A percentile compares a stretch with the other conserved stretches of the same genome.
These are phyloP conservation scores for Alternaria postmessia DNA, from an alignment of 2,329 filamentous ascomycete genomes.

Conservation along the genomic window DNA sequence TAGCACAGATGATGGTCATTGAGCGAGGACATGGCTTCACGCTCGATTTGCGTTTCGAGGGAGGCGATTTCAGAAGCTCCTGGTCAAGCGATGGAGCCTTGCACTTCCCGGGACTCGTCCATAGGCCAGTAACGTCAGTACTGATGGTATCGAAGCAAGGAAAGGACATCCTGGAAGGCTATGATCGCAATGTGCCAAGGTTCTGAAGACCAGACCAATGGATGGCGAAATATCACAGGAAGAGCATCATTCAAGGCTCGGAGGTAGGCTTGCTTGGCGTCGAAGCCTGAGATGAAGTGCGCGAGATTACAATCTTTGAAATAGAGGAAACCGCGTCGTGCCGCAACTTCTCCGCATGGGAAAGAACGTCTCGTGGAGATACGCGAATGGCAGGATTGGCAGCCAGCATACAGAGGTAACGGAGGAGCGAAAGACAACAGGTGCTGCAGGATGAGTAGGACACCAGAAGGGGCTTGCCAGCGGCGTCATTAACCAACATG, in stretches of 20 bases:
- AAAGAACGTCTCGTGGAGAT: background rate
- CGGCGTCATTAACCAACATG: background rate
- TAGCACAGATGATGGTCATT: constrained; percentile 15
- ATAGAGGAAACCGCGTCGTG: background rate
- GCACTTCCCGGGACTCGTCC: constrained; percentile 12
- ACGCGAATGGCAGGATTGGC: no score
- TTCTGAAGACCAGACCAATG: background rate
- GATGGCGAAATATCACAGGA: background rate
- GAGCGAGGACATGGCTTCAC: constrained; percentile 19
- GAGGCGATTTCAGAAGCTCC: background rate
- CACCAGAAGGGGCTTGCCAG: background rate
- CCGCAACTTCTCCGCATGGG: background rate
- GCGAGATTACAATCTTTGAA: background rate
- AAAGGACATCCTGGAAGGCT: constrained; percentile 2
- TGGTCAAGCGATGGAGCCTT: background rate
- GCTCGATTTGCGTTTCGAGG: background rate
- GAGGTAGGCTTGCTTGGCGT: background rate
- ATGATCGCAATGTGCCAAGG: background rate
- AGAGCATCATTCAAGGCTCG: no score
- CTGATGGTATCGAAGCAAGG: constrained; percentile 17
- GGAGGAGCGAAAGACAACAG: background rate
- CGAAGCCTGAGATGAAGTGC: background rate
- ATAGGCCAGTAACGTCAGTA: constrained; percentile 15
- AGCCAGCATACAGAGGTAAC: background rate
- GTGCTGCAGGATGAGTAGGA: background rate